phyloP scores from a whole-genome alignment of 352 stramenopile genomes.

The Pythium dissimile region DNA sequence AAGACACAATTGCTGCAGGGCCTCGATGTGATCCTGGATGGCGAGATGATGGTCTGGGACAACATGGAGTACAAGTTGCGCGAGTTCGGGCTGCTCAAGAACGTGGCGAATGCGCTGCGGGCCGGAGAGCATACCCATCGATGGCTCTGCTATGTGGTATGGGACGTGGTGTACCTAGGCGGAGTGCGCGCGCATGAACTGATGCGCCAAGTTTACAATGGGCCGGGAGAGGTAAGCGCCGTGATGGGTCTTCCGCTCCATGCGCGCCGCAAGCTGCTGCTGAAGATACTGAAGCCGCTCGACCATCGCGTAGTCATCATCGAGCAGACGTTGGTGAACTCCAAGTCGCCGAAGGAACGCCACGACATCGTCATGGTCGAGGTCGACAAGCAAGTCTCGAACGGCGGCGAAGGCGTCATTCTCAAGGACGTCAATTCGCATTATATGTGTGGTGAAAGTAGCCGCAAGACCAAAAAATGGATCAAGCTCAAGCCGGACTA shows the following conservation, averaged over 20 bases:
- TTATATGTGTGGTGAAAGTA: constrained; percentile 85
- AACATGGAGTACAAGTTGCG: constrained; percentile 69
- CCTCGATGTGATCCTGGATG: constrained; percentile 77
- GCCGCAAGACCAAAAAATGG: constrained; percentile 77
- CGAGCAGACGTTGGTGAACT: constrained; percentile 76
- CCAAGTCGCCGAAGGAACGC: constrained; percentile 65
- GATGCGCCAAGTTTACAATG: constrained; percentile 60
- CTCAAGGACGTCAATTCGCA: constrained; percentile 85
- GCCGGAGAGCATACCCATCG: constrained; percentile 50
- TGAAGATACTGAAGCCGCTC: constrained; percentile 61
- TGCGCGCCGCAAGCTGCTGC: constrained; percentile 51
- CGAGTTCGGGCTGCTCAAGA: constrained; percentile 82
- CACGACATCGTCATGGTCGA: constrained; percentile 82
- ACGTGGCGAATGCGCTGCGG: constrained; percentile 60
- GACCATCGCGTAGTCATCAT: constrained; percentile 78
- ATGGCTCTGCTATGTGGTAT: constrained; percentile 85
- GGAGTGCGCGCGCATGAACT: constrained; percentile 43
- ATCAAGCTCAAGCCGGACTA: constrained; percentile 89
- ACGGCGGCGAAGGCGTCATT: constrained; percentile 80
- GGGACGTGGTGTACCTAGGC: constrained; percentile 78
- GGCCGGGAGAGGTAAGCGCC: constrained; percentile 46
- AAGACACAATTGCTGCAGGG: constrained; percentile 50
- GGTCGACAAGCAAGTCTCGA: constrained; percentile 63
- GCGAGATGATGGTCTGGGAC: constrained; percentile 89
- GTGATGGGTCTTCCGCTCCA: constrained; percentile 77